These are phyloP conservation scores for Trypanosoma brucei DNA, from an alignment of 208 protist genomes.

Conservation along the genomic window DNA sequence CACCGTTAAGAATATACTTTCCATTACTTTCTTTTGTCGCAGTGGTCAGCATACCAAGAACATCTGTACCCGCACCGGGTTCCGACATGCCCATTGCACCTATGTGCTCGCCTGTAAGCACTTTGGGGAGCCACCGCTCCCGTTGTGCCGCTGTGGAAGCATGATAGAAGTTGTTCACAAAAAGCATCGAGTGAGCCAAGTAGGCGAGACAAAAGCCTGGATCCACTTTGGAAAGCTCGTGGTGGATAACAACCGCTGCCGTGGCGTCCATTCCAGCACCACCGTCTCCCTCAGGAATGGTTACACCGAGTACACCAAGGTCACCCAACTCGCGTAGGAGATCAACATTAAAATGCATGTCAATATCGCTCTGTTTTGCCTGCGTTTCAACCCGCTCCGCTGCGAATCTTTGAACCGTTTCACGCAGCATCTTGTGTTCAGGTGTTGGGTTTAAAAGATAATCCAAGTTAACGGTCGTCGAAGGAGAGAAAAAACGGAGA, in stretches of 20 bases:
- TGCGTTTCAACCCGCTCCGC: constrained; percentile 53
- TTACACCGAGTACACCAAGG: constrained; percentile 94
- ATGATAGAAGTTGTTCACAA: constrained; percentile 82
- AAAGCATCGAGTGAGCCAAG: constrained; percentile 74
- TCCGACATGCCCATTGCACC: constrained; percentile 97
- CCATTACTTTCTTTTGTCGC: constrained; percentile 72
- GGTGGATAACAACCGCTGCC: constrained; percentile 68
- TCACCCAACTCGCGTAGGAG: constrained; percentile 93
- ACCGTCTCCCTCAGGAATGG: constrained; percentile 86
- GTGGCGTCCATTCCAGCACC: constrained; percentile 85
- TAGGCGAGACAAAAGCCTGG: constrained; percentile 80
- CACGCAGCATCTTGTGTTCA: constrained; percentile 56
- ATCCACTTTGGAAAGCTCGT: constrained; percentile 79
- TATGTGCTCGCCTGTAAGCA: constrained; percentile 93
- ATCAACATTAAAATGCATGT: constrained; percentile 63
- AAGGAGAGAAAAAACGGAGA: constrained; percentile 11
- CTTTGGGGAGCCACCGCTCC: constrained; percentile 83
- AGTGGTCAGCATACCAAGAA: constrained; percentile 92
- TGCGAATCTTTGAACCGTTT: constrained; percentile 55
- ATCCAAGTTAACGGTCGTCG: constrained; percentile 14
- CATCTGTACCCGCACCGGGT: constrained; percentile 91
- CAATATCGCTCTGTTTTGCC: constrained; percentile 50
- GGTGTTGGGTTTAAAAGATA: constrained; percentile 63
- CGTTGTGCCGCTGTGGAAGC: constrained; percentile 89
- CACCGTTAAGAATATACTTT: constrained; percentile 92